Percentiles rank a stretch among this genome's conserved stretches.
Conservation (phyloP, 371 early-diverging fungal species). For the Choanephora cucurbitarum region DNA sequence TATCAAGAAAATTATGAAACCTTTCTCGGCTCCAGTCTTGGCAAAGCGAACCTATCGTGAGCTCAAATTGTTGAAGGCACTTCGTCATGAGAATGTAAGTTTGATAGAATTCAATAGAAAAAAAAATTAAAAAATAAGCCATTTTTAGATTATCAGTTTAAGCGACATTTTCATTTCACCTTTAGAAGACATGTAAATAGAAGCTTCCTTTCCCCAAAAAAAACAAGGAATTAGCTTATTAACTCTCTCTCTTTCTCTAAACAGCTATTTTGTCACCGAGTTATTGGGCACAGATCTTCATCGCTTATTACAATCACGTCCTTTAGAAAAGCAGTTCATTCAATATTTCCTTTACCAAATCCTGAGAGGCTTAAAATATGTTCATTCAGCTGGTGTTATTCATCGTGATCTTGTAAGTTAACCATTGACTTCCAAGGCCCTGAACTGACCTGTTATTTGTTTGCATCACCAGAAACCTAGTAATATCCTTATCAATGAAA, state of each 20-base stretch:
- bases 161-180: conserved; percentile 93
- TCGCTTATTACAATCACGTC: conserved; percentile 83
- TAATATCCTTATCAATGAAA: conserved; percentile 94
- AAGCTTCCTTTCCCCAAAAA: background rate
- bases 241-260: background rate
- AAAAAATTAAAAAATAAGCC: background rate
- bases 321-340: conserved; percentile 90
- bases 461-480: conserved; percentile 76
- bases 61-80: conserved; percentile 85
- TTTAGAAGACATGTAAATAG: conserved; percentile 81
- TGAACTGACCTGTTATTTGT: too few species aligned
- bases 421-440: too few species aligned
- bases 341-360: conserved; percentile 97
- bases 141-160: conserved; percentile 73
- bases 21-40: conserved; percentile 88
- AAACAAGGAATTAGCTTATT: background rate
- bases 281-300: conserved; percentile 93
- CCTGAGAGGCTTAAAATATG: conserved; percentile 88
- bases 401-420: conserved; percentile 86
- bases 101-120: background rate
- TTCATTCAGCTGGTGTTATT: conserved; percentile 94
- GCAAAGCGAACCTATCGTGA: conserved; percentile 95
- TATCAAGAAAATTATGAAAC: conserved; percentile 94
- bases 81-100: conserved; percentile 85
- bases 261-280: conserved; percentile 93